phyloP scores from a whole-genome alignment of 345 rosid species.

The Gossypium turneri region DNA sequence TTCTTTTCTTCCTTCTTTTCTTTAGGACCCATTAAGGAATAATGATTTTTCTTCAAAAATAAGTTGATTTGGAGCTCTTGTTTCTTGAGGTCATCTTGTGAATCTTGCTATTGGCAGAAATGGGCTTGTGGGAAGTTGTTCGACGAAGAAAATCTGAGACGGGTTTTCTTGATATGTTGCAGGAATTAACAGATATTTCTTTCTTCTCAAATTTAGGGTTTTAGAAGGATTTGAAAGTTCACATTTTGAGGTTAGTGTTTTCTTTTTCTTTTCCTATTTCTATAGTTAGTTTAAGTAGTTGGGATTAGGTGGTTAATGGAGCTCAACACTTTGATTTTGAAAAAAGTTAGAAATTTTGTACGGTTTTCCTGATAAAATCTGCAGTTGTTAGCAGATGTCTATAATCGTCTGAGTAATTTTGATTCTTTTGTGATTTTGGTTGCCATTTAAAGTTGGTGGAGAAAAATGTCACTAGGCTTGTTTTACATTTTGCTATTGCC shows the following conservation, averaged over 20 bases:
- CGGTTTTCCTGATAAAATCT: background rate
- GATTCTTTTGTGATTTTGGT: background rate
- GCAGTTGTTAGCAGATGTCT: background rate
- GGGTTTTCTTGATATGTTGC: constrained; percentile 19
- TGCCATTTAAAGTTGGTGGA: background rate
- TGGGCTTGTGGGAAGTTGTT: constrained; percentile 12
- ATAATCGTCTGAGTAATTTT: background rate
- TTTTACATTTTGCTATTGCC: background rate
- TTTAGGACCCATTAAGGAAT: constrained; percentile 21
- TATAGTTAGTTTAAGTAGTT: constrained; percentile 15
- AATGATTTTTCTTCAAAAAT: background rate
- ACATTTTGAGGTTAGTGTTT: constrained; percentile 8
- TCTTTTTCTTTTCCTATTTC: background rate
- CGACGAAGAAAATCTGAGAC: constrained; percentile 12
- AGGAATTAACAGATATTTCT: constrained; percentile 4
- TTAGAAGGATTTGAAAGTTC: constrained; percentile 1
- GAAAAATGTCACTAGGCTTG: background rate
- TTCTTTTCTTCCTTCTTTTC: background rate
- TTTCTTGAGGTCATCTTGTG: background rate
- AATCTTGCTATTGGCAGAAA: constrained; percentile 17
- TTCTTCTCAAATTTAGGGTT: background rate
- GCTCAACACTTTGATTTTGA: background rate
- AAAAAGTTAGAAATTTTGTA: background rate
- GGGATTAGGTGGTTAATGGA: constrained; percentile 12
- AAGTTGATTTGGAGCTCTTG: constrained; percentile 1